These are phyloP conservation scores for Paramecium caudatum DNA, from an alignment of 73 alveolate genomes.

Conservation along the genomic window DNA sequence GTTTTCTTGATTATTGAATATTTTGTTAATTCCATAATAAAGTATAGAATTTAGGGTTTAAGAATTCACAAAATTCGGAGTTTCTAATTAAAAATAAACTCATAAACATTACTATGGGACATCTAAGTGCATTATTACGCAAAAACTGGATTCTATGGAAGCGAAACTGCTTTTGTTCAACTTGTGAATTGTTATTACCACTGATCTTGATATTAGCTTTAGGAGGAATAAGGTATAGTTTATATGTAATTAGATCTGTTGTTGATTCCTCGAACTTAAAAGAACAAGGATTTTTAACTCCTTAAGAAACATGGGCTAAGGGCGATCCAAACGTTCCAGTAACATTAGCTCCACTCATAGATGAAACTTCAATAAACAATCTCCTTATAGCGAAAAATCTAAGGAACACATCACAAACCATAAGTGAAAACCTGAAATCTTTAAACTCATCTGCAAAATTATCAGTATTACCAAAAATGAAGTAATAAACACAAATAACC, in stretches of 20 bases:
- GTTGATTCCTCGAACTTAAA: background rate
- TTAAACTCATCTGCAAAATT: background rate
- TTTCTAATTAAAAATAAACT: conserved; percentile 2
- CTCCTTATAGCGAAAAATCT: background rate
- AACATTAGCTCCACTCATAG: background rate
- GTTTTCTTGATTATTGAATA: no score
- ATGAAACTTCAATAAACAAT: background rate
- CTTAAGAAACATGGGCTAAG: background rate
- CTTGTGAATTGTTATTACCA: conserved; percentile 90
- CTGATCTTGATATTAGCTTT: conserved; percentile 4
- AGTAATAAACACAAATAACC: background rate
- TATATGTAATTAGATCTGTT: background rate
- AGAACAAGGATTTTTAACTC: background rate
- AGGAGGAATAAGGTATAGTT: conserved; percentile 12
- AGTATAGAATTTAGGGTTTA: conserved; percentile 11
- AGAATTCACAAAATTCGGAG: conserved; percentile 38
- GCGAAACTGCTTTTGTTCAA: conserved; percentile 88
- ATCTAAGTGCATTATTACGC: conserved; percentile 88
- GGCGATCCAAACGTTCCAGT: background rate
- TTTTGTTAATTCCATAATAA: no score
- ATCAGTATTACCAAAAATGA: background rate
- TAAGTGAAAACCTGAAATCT: background rate
- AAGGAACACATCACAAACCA: background rate
- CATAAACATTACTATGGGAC: conserved; percentile 63
- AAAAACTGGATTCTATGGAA: conserved; percentile 93